Conservation (phyloP, 2,329 filamentous ascomycete species). For the Aspergillus arachidicola region DNA sequence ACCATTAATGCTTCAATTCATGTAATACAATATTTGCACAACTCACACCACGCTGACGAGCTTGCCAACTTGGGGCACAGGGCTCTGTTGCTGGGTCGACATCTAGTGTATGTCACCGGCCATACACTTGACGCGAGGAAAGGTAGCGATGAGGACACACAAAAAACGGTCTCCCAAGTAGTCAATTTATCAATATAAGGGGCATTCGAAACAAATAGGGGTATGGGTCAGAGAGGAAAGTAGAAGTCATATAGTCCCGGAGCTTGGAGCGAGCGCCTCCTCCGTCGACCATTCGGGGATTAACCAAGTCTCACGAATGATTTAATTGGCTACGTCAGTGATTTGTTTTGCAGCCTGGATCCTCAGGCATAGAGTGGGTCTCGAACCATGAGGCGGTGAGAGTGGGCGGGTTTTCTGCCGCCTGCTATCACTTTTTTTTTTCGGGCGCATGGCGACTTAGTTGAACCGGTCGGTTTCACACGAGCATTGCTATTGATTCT, state of each 20-base stretch:
- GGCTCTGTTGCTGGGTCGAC: constrained; percentile 42
- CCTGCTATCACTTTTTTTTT: constrained; percentile 21
- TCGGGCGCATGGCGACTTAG: not conserved
- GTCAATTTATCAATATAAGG: constrained; percentile 4
- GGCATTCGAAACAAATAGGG: constrained; percentile 17
- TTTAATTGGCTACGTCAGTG: constrained; percentile 43
- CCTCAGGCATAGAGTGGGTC: constrained; percentile 18
- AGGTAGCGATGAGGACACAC: constrained; percentile 8
- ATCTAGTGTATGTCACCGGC: constrained; percentile 42
- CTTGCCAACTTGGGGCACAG: constrained; percentile 45
- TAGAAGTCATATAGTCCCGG: constrained; percentile 14
- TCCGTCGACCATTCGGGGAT: constrained; percentile 22
- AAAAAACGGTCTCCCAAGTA: constrained; percentile 7
- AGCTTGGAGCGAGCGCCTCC: constrained; percentile 18
- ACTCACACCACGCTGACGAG: constrained; percentile 51
- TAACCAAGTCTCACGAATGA: constrained; percentile 22
- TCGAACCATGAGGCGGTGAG: constrained; percentile 27
- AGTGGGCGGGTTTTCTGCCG: constrained; percentile 33
- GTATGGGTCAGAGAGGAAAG: constrained; percentile 21
- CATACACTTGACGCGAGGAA: constrained; percentile 34
- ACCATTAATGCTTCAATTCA: not conserved
- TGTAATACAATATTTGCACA: not conserved
- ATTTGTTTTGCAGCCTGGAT: constrained; percentile 18
- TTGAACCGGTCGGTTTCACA: constrained; percentile 5
- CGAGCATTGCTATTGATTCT: not conserved